Evolutionary conservation across 768 basidiomycete species (phyloP), one percentile per base, ranked within the genome.

Genomic region (Mrakia gelida): DNA sequence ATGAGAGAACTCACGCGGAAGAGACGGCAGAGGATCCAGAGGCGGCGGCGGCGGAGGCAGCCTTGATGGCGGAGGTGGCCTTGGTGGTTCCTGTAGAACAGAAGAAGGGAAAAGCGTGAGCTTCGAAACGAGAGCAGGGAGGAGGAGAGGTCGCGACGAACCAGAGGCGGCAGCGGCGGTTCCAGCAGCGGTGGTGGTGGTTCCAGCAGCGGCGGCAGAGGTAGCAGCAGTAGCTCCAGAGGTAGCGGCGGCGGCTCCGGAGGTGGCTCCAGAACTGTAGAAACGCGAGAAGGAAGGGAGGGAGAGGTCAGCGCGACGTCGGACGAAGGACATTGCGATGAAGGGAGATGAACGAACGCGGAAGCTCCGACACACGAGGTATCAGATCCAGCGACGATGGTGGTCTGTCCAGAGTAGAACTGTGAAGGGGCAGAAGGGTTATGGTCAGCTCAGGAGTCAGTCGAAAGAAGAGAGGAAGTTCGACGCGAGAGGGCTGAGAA

Each of bases 341-440:
- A 16, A 63, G n/a, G 3, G 62, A 28, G 1, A 41, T 2, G n/a
- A 30, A 67, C 38, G 18, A 30, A 67, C 32, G 73, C 73, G 32
- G 61, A 63, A 41, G 75, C 56, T 62, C 71, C 75, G 38, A 83
- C 34, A 76, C 83, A 84, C 21, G 78, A 73, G 38, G 80, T 82
- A 68, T 76, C 73, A 23, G 79, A 63, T 67, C 84, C 83, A 28
- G 77, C 70, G 76, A 82, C 81, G 80, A 85, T 70, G n/a, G 79
- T 79, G 56, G 79, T 75, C 13, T 63, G 61, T 16, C 75, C 79
- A 0, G 83, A 81, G 79, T 82, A 82, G 54, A 80, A 80, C 59
- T 59, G 59, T 59, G n/a, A 28, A 59, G 13, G 18, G 59, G 10
- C 5, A 28, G 8, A 59, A 59, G 18, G 59, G 16, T 18, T 3